Base-by-base conservation (phyloP, 1,284 basidiomycete genomes). In the Ceratobasidium sp. region DNA sequence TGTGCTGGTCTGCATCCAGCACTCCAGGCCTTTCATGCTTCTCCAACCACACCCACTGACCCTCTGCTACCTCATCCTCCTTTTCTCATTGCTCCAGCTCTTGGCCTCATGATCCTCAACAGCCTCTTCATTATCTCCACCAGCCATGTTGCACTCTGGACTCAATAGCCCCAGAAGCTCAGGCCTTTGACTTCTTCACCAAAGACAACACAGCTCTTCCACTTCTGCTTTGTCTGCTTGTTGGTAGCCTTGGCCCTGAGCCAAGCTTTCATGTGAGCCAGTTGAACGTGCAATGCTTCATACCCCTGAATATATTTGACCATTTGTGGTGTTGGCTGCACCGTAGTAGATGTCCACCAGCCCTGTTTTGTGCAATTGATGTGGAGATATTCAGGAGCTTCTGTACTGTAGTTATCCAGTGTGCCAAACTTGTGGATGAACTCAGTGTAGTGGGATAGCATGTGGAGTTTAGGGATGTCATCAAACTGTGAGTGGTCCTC, bases 391-490 rank as follows among this genome's bases (percentile, higher is more conserved):
- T 78, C 77, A 11, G 71, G 76, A 11, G 56, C 46, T 25, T 78
- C 77, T 25, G 77, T 78, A 29, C 64, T 76, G 56, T 76, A 78
- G 51, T 69, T 69, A 32, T 76, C 66, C 13, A 67, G 56, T 19
- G 74, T 76, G 7, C 77, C 77, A 19, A 76, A 54, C 43, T 69
- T 57, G 15, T 34, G 29, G 43, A 78, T 76, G 6, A 54, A 51
- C 9, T 34, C 40, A 6, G 40, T 19, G 37, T 76, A 78, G 61
- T 78, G 77, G 25, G 68, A 46, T 7, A 78, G 66, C 34, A 66
- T 34, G 29, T 78, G 77, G 19, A 78, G 61, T 40, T 78, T 78
- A 2, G 64, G 11, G 8, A 66, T 66, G 25, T 46, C 8, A 25
- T 66, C 44, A 46, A 66, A 66, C 7, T 25, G 40, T 46, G 37